Conservation (phyloP, 1,284 basidiomycete genomes). For the Erythrobasidium hasegawianum region DNA sequence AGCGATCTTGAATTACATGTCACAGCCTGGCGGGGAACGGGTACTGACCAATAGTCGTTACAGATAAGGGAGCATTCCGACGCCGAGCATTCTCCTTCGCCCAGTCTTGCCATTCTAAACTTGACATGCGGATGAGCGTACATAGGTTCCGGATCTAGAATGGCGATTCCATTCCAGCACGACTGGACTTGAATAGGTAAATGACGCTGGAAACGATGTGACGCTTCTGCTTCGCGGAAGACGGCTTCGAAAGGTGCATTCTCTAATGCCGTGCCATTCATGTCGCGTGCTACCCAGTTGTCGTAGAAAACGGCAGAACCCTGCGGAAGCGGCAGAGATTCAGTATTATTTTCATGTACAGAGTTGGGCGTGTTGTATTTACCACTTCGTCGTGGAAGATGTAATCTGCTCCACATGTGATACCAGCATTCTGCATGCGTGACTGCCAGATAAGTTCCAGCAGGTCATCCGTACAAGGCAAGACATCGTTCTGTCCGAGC, state of each 20-base stretch:
- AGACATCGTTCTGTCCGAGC: constrained; percentile 68
- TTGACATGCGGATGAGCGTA: constrained; percentile 80
- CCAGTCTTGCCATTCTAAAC: constrained; percentile 81
- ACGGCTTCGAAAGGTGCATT: constrained; percentile 91
- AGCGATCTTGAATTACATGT: too few species aligned
- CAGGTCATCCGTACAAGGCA: constrained; percentile 90
- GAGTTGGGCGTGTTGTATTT: too few species aligned
- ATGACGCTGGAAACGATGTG: constrained; percentile 77
- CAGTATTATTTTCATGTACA: too few species aligned
- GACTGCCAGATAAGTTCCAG: constrained; percentile 94
- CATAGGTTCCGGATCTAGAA: constrained; percentile 87
- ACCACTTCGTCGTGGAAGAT: constrained; percentile 90
- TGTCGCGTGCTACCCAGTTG: constrained; percentile 94
- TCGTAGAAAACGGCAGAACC: constrained; percentile 90
- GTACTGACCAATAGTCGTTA: constrained; percentile 58
- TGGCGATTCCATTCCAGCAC: constrained; percentile 86
- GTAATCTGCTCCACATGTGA: constrained; percentile 93
- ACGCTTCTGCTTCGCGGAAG: constrained; percentile 74
- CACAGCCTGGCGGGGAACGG: too few species aligned
- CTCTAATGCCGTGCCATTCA: constrained; percentile 93
- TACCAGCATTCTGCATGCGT: constrained; percentile 84
- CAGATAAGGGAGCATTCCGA: constrained; percentile 91
- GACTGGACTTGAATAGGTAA: constrained; percentile 90
- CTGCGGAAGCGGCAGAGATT: too few species aligned
- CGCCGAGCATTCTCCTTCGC: constrained; percentile 82